A percentile compares a stretch with the other conserved stretches of the same genome.
phyloP scores from a whole-genome alignment of 1,284 basidiomycete species.

The Omphalotus olearius region DNA sequence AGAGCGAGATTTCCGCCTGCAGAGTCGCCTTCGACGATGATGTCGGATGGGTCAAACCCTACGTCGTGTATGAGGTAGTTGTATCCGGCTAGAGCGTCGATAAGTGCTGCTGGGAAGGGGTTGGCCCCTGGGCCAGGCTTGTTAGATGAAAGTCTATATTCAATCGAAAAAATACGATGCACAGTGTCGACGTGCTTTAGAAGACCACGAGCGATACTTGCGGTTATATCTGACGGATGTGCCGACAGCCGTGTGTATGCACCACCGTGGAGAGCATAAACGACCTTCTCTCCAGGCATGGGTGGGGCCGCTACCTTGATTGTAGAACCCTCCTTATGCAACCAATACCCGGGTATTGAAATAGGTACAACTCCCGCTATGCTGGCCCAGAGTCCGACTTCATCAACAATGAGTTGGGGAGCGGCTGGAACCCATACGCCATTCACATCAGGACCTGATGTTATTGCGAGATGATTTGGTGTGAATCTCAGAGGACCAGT shows the following conservation, averaged over 20 bases:
- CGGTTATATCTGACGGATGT: conserved; percentile 34
- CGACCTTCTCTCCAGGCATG: conserved; percentile 44
- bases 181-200: conserved; percentile 32
- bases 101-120: conserved; percentile 59
- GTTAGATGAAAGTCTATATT: conserved; percentile 44
- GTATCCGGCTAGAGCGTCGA: conserved; percentile 62
- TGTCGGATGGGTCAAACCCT: conserved; percentile 48
- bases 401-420: conserved; percentile 42
- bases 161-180: conserved; percentile 40
- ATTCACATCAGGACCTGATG: conserved; percentile 33
- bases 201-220: conserved; percentile 30
- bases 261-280: conserved; percentile 50
- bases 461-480: conserved; percentile 37
- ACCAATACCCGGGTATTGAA: conserved; percentile 56
- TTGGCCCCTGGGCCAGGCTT: conserved; percentile 29
- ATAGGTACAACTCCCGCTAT: conserved; percentile 35
- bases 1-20: conserved; percentile 71
- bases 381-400: conserved; percentile 39
- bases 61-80: conserved; percentile 50
- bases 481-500: conserved; percentile 27
- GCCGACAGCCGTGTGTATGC: conserved; percentile 40
- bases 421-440: conserved; percentile 50
- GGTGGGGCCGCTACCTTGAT: conserved; percentile 32
- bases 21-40: conserved; percentile 59
- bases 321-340: conserved; percentile 34